Evolutionary conservation across 1,284 basidiomycete species (phyloP).

Genomic region (Phellinidium pouzarii): DNA sequence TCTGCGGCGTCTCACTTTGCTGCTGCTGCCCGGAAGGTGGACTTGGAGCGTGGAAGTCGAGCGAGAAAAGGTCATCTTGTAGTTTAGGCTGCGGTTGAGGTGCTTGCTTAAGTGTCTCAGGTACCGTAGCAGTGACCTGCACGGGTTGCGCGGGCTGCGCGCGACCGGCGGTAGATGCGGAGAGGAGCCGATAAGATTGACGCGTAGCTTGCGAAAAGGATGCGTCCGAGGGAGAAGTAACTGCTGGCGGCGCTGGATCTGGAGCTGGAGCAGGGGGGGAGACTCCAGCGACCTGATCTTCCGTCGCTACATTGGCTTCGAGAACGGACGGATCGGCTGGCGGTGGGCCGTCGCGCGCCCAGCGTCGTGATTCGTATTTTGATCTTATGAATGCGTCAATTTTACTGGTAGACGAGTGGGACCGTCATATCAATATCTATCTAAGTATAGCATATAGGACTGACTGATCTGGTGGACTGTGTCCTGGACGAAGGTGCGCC

Average conservation of each 20-base stretch:
- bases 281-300: slow-evolving; percentile 21
- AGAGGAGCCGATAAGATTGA: slow-evolving; percentile 52
- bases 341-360: slow-evolving; percentile 86
- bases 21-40: slow-evolving; percentile 27
- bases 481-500: slow-evolving; percentile 88
- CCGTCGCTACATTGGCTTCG: slow-evolving; percentile 39
- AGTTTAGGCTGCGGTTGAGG: slow-evolving; percentile 28
- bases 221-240: slow-evolving; percentile 23
- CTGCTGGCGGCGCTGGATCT: slow-evolving; percentile 25
- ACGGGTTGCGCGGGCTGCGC: slow-evolving; percentile 20
- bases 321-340: slow-evolving; percentile 80
- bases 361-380: slow-evolving; percentile 91
- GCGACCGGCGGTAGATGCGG: slow-evolving; percentile 27
- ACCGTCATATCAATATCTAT: neutral
- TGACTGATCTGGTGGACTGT: slow-evolving; percentile 92
- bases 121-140: slow-evolving; percentile 25
- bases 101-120: slow-evolving; percentile 21
- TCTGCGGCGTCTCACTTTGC: slow-evolving; percentile 37
- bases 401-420: slow-evolving; percentile 53
- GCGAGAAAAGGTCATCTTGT: slow-evolving; percentile 71
- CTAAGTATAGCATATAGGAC: slow-evolving; percentile 29
- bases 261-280: slow-evolving; percentile 22
- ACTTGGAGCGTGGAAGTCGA: slow-evolving; percentile 71
- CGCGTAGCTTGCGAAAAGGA: slow-evolving; percentile 33
- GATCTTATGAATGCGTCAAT: slow-evolving; percentile 97